Percentiles rank a stretch among this genome's conserved stretches.
phyloP scores from a whole-genome alignment of 148 eudicot genomes.

The Mesembryanthemum crystallinum region DNA sequence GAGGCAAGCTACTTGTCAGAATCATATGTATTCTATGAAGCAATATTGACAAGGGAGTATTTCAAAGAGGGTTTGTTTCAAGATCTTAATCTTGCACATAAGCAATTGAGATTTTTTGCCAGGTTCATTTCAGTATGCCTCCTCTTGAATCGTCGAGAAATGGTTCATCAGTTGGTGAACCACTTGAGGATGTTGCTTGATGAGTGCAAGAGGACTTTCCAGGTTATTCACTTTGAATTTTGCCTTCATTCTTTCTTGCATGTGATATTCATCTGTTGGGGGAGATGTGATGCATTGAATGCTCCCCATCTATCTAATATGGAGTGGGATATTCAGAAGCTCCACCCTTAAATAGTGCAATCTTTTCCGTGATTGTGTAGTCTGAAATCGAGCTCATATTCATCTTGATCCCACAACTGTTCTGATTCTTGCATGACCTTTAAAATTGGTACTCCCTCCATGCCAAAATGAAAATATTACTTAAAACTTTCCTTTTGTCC shows the following conservation, averaged over 20 bases:
- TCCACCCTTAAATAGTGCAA: not conserved
- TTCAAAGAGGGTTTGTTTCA: conserved; percentile 83
- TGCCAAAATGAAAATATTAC: no score
- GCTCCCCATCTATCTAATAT: not conserved
- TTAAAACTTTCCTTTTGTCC: no score
- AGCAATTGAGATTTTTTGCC: conserved; percentile 82
- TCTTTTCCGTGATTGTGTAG: not conserved
- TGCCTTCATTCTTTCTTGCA: not conserved
- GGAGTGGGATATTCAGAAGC: not conserved
- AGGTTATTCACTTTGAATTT: conserved; percentile 39
- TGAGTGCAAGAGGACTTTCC: conserved; percentile 76
- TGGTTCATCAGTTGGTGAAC: conserved; percentile 76
- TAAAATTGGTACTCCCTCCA: no score
- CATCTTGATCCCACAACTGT: not conserved
- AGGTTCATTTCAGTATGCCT: conserved; percentile 80
- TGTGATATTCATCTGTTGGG: not conserved
- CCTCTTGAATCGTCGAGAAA: conserved; percentile 68
- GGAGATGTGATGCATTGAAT: not conserved
- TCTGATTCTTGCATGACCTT: not conserved
- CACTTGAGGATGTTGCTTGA: conserved; percentile 71
- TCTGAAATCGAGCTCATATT: not conserved
- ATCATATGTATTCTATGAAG: conserved; percentile 90
- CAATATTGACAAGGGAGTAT: conserved; percentile 81
- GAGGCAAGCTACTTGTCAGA: conserved; percentile 81
- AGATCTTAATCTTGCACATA: conserved; percentile 67